Base-by-base conservation (phyloP, 176 grass and related monocot genomes). In the Zea luxurians region DNA sequence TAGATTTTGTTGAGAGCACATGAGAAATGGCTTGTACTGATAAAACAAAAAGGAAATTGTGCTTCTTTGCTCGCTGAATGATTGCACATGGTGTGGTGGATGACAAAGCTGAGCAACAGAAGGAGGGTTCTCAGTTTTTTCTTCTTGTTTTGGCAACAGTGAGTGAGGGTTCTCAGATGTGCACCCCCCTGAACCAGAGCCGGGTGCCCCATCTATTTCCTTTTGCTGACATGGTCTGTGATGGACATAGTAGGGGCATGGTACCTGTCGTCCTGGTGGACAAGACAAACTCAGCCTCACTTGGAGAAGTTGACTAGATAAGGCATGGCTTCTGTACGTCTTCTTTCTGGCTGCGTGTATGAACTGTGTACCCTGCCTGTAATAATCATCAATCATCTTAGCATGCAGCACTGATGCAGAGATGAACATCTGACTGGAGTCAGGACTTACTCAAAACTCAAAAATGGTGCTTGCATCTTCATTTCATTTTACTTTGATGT, bases 231-330 rank as follows among this genome's bases (percentile, higher is more conserved):
- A 64, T 50, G 76, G 57, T 34, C 53, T 62, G 61, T 68, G 49
- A 64, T 68, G 75, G 62, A 63, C 70, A 46, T 58, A 59, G 66
- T 16, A 42, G 79, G 35, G 3, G 38, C 17, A 57, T 70, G 54
- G 57, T 61, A 10, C 66, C 7, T 66, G 49, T 55, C 45, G 54
- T 69, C 10, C 64, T 70, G 54, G 69, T 62, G 69, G 68, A 62
- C 80, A 74, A 83, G 68, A 61, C 80, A 79, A 83, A 61, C 74
- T 73, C 60, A 87, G 61, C 50, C 78, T 55, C 6, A 58, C 17
- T 3, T 21, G 55, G 55, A 59, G 55, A 59, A 59, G n/a, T 20
- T 36, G 35, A 48, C n/a, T 66, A 66, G 66, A 79, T 53, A 83
- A 78, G 68, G 27, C 60, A 36, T 62, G 68, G 20, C 34, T 27